A percentile compares a stretch with the other conserved stretches of the same genome.
Evolutionary conservation across 768 basidiomycete genomes (phyloP).

Genomic region (Sistotremastrum niveocremeum): DNA sequence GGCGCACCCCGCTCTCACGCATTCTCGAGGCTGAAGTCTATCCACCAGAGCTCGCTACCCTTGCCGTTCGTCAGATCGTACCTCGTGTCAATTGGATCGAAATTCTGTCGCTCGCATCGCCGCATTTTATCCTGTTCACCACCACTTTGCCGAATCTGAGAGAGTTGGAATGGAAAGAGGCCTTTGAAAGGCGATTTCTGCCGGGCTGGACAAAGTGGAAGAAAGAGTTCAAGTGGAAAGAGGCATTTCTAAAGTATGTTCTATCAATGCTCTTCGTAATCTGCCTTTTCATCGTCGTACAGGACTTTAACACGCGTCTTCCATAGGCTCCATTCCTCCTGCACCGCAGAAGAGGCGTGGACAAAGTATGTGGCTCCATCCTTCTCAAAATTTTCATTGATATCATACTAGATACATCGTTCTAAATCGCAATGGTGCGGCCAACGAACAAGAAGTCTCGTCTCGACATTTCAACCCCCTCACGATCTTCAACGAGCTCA

Average conservation of each 20-base stretch:
- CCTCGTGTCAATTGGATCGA: slow-evolving; percentile 75
- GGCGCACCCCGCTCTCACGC: slow-evolving; percentile 57
- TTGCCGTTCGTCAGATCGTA: slow-evolving; percentile 49
- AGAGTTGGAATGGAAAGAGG: slow-evolving; percentile 60
- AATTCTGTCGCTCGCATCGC: slow-evolving; percentile 47
- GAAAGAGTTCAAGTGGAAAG: slow-evolving; percentile 48
- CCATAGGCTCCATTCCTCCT: slow-evolving; percentile 56
- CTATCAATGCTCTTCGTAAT: slow-evolving; percentile 3
- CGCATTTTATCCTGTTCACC: slow-evolving; percentile 53
- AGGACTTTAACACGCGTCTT: slow-evolving; percentile 52
- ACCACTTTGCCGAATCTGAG: slow-evolving; percentile 55
- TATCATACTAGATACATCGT: slow-evolving; percentile 44
- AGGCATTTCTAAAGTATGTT: slow-evolving; percentile 50
- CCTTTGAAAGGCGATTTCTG: slow-evolving; percentile 55
- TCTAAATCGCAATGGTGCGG: slow-evolving; percentile 61
- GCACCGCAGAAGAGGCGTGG: slow-evolving; percentile 73
- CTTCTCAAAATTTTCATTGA: background rate
- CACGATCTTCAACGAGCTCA: slow-evolving; percentile 59
- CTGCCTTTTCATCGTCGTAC: slow-evolving; percentile 1
- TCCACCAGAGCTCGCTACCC: slow-evolving; percentile 37
- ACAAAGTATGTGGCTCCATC: slow-evolving; percentile 40
- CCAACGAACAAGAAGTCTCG: slow-evolving; percentile 53
- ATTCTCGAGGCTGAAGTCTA: slow-evolving; percentile 35
- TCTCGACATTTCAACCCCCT: slow-evolving; percentile 59
- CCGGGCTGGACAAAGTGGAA: slow-evolving; percentile 68